Percentiles rank a stretch among this genome's conserved stretches.
Conservation (phyloP, 805 yeast genomes). For the Komagataella pastoris region DNA sequence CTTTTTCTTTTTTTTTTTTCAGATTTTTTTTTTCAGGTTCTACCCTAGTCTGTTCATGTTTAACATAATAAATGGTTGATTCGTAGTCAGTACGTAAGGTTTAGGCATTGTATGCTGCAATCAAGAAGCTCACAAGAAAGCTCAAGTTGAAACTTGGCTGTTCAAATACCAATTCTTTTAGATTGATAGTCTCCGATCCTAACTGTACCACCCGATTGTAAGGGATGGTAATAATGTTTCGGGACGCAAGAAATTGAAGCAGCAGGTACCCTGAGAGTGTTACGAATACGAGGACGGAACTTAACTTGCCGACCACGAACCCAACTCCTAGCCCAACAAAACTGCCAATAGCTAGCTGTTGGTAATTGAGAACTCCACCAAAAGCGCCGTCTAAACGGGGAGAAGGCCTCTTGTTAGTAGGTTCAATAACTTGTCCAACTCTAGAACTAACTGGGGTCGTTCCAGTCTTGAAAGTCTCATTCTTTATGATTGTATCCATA, state of each 20-base stretch:
- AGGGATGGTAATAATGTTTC: slow-evolving; percentile 35
- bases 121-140: slow-evolving; percentile 37
- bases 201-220: slow-evolving; percentile 21
- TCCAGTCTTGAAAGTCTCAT: not conserved
- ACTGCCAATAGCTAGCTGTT: slow-evolving; percentile 51
- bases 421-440: not conserved
- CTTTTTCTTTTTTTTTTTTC: not conserved
- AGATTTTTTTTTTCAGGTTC: not conserved
- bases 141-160: slow-evolving; percentile 50
- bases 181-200: slow-evolving; percentile 27
- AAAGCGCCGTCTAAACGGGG: slow-evolving; percentile 8
- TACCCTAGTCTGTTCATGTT: not conserved
- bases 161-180: slow-evolving; percentile 37
- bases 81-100: not conserved
- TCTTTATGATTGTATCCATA: not conserved
- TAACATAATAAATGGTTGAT: not conserved
- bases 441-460: not conserved
- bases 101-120: slow-evolving; percentile 40
- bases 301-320: slow-evolving; percentile 45
- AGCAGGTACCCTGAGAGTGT: slow-evolving; percentile 28
- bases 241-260: slow-evolving; percentile 39
- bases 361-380: slow-evolving; percentile 39
- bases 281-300: slow-evolving; percentile 36
- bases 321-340: slow-evolving; percentile 48
- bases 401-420: not conserved